These are phyloP conservation scores for Bretschneidera sinensis DNA, from an alignment of 345 rosid species.

Conservation along the genomic window DNA sequence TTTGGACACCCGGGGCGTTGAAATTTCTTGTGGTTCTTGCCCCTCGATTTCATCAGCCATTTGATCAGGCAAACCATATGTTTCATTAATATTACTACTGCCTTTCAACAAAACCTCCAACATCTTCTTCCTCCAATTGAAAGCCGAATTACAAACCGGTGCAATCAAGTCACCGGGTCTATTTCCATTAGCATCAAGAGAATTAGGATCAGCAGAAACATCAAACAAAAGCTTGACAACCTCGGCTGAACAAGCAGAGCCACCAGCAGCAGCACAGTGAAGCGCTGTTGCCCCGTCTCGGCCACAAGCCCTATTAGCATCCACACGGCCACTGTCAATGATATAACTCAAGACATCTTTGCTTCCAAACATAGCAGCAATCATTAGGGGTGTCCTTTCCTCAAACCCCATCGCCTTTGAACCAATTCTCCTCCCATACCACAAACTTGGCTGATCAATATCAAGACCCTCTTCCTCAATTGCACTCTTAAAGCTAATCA, in stretches of 20 bases:
- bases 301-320: constrained; percentile 61
- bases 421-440: constrained; percentile 76
- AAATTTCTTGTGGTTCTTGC: constrained; percentile 33
- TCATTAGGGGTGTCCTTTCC: constrained; percentile 82
- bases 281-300: constrained; percentile 75
- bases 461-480: constrained; percentile 49
- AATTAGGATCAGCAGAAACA: constrained; percentile 55
- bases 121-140: constrained; percentile 42
- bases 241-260: constrained; percentile 48
- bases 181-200: constrained; percentile 57
- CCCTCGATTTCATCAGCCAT: constrained; percentile 24
- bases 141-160: constrained; percentile 32
- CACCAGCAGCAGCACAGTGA: constrained; percentile 80
- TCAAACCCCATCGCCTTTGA: constrained; percentile 60
- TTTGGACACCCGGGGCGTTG: constrained; percentile 31
- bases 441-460: constrained; percentile 53
- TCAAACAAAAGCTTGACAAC: constrained; percentile 57
- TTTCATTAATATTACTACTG: constrained; percentile 21
- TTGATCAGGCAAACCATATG: constrained; percentile 24
- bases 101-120: constrained; percentile 51
- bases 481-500: constrained; percentile 47
- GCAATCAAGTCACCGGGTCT: constrained; percentile 52
- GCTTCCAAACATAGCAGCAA: constrained; percentile 89
- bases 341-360: constrained; percentile 55
- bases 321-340: constrained; percentile 39